These are phyloP conservation scores for Dichotomocladium elegans DNA, from an alignment of 371 early-diverging fungal genomes.

Conservation along the genomic window DNA sequence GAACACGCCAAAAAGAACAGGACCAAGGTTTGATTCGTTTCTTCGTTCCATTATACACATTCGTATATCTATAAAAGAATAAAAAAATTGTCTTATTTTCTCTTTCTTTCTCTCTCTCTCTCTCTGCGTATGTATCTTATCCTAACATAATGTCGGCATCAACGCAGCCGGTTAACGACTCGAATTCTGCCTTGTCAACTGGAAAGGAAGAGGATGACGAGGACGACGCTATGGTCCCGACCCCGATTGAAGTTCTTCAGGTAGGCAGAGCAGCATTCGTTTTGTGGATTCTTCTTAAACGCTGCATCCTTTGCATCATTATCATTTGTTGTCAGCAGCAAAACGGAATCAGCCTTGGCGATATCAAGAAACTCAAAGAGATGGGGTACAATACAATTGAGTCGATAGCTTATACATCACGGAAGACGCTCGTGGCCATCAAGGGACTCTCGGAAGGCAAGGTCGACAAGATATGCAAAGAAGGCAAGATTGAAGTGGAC, in stretches of 20 bases:
- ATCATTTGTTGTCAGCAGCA: slow-evolving; percentile 45
- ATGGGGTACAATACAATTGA: slow-evolving; percentile 97
- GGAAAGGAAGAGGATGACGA: slow-evolving; percentile 8
- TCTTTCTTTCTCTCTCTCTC: not conserved
- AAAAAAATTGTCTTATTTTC: no score
- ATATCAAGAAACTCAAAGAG: slow-evolving; percentile 86
- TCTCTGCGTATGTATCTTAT: not conserved
- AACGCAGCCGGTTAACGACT: not conserved
- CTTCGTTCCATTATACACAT: no score
- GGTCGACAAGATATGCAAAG: slow-evolving; percentile 93
- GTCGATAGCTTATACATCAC: slow-evolving; percentile 94
- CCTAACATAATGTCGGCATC: not conserved
- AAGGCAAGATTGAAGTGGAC: no score
- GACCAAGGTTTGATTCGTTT: no score
- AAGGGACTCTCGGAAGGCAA: slow-evolving; percentile 99
- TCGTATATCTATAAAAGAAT: no score
- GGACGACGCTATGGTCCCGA: slow-evolving; percentile 13
- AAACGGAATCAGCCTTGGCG: slow-evolving; percentile 77
- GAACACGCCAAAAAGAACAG: no score
- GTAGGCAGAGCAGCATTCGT: no score
- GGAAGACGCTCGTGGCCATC: slow-evolving; percentile 85
- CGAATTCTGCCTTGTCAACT: not conserved
- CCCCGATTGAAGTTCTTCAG: slow-evolving; percentile 14
- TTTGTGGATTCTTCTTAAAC: no score
- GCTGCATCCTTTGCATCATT: no score